Conservation (phyloP, 2,329 filamentous ascomycete species). For the Fusarium sp. region DNA sequence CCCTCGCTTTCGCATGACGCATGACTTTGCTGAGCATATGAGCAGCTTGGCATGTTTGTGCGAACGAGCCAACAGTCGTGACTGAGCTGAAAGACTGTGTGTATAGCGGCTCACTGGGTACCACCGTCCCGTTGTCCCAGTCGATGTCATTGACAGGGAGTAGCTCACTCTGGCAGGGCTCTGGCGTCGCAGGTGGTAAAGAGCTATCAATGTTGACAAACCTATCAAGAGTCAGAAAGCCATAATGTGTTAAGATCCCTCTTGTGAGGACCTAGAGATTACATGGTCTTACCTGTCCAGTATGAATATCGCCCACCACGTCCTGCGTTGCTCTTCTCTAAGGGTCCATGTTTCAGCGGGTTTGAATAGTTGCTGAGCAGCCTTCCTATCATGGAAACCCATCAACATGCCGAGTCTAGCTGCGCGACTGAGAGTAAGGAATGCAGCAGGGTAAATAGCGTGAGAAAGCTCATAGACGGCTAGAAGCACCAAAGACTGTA, state of each 20-base stretch:
- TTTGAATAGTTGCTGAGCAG: constrained; percentile 20
- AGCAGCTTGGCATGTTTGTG: constrained; percentile 32
- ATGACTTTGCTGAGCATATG: constrained; percentile 37
- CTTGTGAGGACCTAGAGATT: too few relatives aligned
- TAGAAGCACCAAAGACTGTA: constrained; percentile 29
- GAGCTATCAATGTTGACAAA: constrained; percentile 20
- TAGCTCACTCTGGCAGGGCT: constrained; percentile 22
- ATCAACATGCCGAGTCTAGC: constrained; percentile 33
- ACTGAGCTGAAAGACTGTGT: constrained; percentile 23
- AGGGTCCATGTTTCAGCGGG: constrained; percentile 28
- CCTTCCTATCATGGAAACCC: constrained; percentile 20
- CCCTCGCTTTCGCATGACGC: constrained; percentile 9
- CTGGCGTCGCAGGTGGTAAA: constrained; percentile 15
- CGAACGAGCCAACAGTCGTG: constrained; percentile 24
- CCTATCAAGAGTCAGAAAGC: not conserved
- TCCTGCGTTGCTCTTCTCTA: constrained; percentile 33
- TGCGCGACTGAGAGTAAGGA: constrained; percentile 31
- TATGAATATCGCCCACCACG: constrained; percentile 37
- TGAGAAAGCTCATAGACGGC: constrained; percentile 26
- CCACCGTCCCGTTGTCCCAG: constrained; percentile 30
- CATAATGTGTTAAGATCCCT: not conserved
- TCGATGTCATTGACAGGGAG: constrained; percentile 35
- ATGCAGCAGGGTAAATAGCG: constrained; percentile 35
- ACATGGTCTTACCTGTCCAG: constrained; percentile 28
- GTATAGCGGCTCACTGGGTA: constrained; percentile 31